Percentiles rank a stretch among this genome's conserved stretches.
These are phyloP conservation scores for Fusarium scirpi DNA, from an alignment of 2,329 filamentous ascomycete species.

Conservation along the genomic window DNA sequence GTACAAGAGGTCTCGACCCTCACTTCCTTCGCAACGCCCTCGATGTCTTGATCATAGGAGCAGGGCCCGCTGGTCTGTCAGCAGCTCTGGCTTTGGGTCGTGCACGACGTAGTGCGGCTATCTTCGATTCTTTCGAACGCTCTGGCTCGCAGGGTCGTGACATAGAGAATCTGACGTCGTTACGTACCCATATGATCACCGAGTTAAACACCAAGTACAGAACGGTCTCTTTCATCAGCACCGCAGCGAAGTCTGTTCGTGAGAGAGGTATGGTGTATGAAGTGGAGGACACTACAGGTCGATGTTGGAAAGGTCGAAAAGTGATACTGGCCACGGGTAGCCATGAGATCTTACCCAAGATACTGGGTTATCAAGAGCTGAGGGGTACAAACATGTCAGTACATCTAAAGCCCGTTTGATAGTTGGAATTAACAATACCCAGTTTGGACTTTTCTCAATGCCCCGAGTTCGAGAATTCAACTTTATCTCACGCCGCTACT, in stretches of 20 bases:
- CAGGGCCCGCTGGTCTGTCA: background rate
- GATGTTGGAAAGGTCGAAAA: constrained; percentile 4
- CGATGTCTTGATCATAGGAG: constrained; percentile 6
- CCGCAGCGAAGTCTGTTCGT: background rate
- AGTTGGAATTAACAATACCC: accelerated
- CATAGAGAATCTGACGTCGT: accelerated
- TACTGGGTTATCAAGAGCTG: background rate
- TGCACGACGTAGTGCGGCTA: background rate
- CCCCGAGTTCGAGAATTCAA: accelerated
- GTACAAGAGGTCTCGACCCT: background rate
- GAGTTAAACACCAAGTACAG: constrained; percentile 4
- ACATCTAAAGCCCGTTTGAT: accelerated
- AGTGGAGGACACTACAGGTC: background rate
- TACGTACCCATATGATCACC: background rate
- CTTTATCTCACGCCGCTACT: background rate
- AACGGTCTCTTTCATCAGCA: background rate
- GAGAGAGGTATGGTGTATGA: background rate
- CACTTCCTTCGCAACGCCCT: constrained; percentile 22
- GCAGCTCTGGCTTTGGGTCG: background rate
- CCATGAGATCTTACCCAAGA: background rate
- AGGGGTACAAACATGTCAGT: background rate
- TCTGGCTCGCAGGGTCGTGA: accelerated
- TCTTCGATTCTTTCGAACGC: background rate
- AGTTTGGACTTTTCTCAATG: background rate
- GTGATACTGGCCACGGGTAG: background rate